phyloP scores from a whole-genome alignment of 306 rosid species.

The Cucumis cinereus region DNA sequence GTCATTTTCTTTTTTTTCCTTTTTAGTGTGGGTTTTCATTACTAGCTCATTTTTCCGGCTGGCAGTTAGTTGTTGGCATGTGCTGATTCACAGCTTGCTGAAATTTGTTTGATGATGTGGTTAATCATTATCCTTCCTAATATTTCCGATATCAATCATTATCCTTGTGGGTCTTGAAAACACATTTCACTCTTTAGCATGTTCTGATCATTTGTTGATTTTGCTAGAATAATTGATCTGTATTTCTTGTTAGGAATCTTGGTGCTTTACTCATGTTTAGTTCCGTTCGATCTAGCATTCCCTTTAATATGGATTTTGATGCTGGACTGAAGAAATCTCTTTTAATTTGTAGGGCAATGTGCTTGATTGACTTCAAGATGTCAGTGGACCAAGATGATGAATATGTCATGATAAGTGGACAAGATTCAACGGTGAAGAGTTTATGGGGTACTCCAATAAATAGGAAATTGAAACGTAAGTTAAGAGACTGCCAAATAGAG shows the following conservation, averaged over 20 bases:
- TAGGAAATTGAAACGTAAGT: constrained; percentile 37
- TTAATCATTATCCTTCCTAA: background rate
- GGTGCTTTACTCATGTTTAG: background rate
- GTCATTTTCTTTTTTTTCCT: background rate
- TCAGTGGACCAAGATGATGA: constrained; percentile 69
- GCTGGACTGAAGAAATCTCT: constrained; percentile 19
- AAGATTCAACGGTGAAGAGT: constrained; percentile 32
- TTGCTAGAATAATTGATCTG: background rate
- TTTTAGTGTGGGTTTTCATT: too few species aligned
- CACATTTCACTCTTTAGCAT: background rate
- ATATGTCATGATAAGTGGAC: constrained; percentile 22
- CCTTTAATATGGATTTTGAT: background rate
- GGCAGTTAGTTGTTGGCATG: too few species aligned
- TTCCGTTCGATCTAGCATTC: background rate
- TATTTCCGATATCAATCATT: background rate
- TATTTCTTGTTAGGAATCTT: background rate
- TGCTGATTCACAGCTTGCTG: background rate
- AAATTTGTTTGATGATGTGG: background rate
- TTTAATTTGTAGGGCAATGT: constrained; percentile 63
- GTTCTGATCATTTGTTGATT: background rate
- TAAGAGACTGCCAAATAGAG: constrained; percentile 25
- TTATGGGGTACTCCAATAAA: constrained; percentile 30
- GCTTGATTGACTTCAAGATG: constrained; percentile 76
- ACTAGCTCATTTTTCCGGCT: too few species aligned
- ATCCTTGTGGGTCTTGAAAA: background rate